Base-by-base conservation (phyloP, 2,329 filamentous ascomycete genomes). In the Ophiostoma perfectum region DNA sequence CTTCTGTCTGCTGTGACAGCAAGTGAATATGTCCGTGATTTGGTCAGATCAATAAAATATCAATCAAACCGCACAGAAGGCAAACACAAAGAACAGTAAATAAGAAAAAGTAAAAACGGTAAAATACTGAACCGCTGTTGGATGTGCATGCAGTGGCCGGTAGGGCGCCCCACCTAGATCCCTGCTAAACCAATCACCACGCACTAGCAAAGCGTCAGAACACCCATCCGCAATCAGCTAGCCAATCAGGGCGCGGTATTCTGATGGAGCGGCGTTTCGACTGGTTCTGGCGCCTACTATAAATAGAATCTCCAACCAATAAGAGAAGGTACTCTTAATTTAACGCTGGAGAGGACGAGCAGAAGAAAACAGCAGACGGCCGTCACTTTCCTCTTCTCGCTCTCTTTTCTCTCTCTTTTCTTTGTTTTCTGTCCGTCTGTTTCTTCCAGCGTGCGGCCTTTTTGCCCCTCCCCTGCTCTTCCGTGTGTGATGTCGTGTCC, bases 271-370 rank as follows among this genome's bases (percentile, higher is more conserved):
- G 49, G 70, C 65, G 71, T 72, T 72, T 72, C 70, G 70, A 69
- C 68, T 69, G 65, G 66, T 55, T 68, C 71, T 70, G 71, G 71
- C 71, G 70, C 68, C 68, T 72, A 71, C 71, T 72, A 72, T 62
- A 72, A 72, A 72, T 72, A 72, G 71, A 72, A 44, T 3, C 7
- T 18, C 27, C 65, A 64, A 42, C 70, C 70, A 72, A 72, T 71
- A 66, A 66, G 66, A 65, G 64, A 42, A 4, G 39, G 36, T 36
- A 47, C 64, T 65, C 55, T 49, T 62, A 68, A 68, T 69, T 68
- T 62, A 38, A 64, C 52, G 44, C 60, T 38, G 44, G 60, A 42
- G 39, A 27, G 27, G 27, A 27, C 27, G 27, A 27, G 27, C 2
- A 27, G 27, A 27, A 27, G 27, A 27, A 27, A 27, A 27, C 27